Conservation (phyloP, 148 eudicot genomes). For the Rheum nobile region DNA sequence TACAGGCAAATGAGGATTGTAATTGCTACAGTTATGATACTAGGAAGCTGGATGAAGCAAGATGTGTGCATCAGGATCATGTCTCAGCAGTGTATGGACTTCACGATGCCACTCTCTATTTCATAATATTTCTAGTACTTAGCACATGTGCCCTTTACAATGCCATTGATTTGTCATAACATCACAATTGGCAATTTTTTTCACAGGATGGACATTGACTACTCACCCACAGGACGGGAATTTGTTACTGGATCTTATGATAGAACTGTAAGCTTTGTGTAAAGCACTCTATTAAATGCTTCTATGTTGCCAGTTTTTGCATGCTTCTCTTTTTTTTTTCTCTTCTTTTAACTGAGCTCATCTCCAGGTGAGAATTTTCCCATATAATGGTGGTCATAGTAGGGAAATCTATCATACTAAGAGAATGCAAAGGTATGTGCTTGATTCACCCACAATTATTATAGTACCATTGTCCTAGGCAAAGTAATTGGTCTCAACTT, state of each 20-base stretch:
- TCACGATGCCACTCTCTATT: not conserved
- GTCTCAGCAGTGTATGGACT: slow-evolving; percentile 89
- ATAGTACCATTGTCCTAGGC: not conserved
- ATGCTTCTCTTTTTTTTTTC: not conserved
- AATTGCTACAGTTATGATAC: slow-evolving; percentile 89
- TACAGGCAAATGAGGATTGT: slow-evolving; percentile 93
- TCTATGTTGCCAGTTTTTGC: not conserved
- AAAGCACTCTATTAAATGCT: not conserved
- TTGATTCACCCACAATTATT: not conserved
- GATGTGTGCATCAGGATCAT: slow-evolving; percentile 92
- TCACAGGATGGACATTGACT: slow-evolving; percentile 92
- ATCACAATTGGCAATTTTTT: not conserved
- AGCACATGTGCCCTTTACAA: not conserved
- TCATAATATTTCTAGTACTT: not conserved
- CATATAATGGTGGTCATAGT: slow-evolving; percentile 86
- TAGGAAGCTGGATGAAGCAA: slow-evolving; percentile 75
- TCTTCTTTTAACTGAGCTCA: not conserved
- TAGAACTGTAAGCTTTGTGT: slow-evolving; percentile 58
- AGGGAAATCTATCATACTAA: slow-evolving; percentile 94
- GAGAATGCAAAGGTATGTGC: slow-evolving; percentile 88
- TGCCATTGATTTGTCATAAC: not conserved
- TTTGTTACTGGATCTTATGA: slow-evolving; percentile 99
- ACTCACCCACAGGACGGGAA: slow-evolving; percentile 97
- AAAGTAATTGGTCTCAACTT: not conserved
- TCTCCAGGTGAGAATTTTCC: slow-evolving; percentile 75